phyloP scores from a whole-genome alignment of 441 rosid genomes.

The Populus hybrid region DNA sequence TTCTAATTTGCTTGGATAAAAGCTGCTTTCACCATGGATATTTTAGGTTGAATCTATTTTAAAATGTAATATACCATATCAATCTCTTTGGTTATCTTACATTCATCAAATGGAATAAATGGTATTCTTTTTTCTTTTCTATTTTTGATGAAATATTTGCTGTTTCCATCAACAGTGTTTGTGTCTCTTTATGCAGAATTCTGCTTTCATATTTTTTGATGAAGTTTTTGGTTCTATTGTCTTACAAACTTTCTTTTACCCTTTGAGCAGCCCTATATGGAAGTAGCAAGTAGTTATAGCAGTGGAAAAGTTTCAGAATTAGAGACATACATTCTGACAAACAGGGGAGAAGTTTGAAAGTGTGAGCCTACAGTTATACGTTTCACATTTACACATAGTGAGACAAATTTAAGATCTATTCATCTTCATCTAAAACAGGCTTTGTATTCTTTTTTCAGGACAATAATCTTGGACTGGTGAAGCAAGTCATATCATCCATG shows the following conservation, averaged over 20 bases:
- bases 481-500: too few species aligned
- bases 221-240: conserved; percentile 13
- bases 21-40: not conserved
- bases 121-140: not conserved
- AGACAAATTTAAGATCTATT: too few species aligned
- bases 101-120: not conserved
- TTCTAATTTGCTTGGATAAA: not conserved
- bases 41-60: not conserved
- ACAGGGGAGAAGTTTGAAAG: too few species aligned
- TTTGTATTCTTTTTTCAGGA: too few species aligned
- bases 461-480: too few species aligned
- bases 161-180: not conserved
- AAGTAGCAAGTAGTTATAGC: conserved; percentile 62
- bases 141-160: not conserved
- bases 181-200: not conserved
- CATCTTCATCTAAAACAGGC: too few species aligned
- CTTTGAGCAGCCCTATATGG: conserved; percentile 59
- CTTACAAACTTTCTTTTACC: conserved; percentile 11
- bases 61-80: not conserved
- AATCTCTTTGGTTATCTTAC: not conserved
- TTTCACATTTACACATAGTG: too few species aligned
- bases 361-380: too few species aligned
- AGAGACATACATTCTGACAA: too few species aligned
- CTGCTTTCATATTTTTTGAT: not conserved
- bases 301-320: conserved; percentile 44